A percentile compares a stretch with the other conserved stretches of the same genome.
phyloP scores from a whole-genome alignment of 2,329 filamentous ascomycete genomes.

The Calonectria hawksworthii region DNA sequence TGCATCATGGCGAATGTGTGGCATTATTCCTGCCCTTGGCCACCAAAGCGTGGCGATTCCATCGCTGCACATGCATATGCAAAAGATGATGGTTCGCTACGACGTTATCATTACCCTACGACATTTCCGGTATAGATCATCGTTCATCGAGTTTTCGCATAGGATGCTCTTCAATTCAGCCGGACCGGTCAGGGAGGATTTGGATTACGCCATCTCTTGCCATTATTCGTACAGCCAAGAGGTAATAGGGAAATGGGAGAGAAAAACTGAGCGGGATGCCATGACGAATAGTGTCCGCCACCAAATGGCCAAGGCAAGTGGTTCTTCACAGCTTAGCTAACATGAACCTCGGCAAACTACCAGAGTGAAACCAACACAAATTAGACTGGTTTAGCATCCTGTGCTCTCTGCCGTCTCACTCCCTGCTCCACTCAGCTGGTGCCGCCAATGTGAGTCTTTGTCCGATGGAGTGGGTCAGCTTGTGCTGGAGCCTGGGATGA shows the following conservation, averaged over 20 bases:
- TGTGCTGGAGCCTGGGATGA: background rate
- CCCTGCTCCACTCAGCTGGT: background rate
- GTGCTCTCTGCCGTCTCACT: background rate
- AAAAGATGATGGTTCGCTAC: background rate
- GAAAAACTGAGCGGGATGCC: background rate
- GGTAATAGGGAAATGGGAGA: background rate
- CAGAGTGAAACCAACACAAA: background rate
- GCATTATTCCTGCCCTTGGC: background rate
- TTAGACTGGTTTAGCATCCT: background rate
- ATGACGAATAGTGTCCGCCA: background rate
- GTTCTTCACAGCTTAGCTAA: background rate
- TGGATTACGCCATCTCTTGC: background rate
- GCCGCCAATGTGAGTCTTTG: background rate
- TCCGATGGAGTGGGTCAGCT: background rate
- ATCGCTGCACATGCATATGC: conserved; percentile 9
- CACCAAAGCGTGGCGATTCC: background rate
- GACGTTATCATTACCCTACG: background rate
- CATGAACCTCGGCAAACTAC: conserved; percentile 10
- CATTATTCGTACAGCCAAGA: background rate
- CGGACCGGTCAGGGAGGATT: background rate
- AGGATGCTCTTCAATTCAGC: background rate
- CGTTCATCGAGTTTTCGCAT: background rate
- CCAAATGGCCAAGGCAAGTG: background rate
- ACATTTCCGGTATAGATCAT: background rate
- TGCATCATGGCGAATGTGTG: too few relatives aligned